Evolutionary conservation across 257 asterid genomes (phyloP).

Genomic region (Echites panduratus): DNA sequence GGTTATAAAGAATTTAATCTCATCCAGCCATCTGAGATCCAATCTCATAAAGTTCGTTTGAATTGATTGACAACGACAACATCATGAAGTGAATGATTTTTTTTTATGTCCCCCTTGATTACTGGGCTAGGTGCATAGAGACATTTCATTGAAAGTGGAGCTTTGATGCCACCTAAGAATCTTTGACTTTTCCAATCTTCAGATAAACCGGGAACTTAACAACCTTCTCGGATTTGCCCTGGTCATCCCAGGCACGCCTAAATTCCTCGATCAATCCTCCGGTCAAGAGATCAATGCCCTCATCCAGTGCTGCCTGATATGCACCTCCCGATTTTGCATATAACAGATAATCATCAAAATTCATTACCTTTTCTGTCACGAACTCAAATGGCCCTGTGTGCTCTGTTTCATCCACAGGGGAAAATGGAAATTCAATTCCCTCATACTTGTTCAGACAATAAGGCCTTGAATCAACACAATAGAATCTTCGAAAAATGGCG

Average conservation of each 20-base stretch:
- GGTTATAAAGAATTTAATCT: no score
- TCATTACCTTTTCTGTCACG: conserved; percentile 42
- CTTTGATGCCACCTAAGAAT: no score
- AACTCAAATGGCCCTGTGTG: conserved; percentile 57
- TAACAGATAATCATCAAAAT: conserved; percentile 41
- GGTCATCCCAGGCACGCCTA: conserved; percentile 53
- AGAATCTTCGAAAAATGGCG: conserved; percentile 27
- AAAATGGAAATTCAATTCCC: conserved; percentile 57
- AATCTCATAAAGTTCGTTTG: no score
- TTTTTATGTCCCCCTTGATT: no score
- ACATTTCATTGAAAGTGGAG: no score
- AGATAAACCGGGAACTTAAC: conserved; percentile 48
- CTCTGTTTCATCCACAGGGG: conserved; percentile 46
- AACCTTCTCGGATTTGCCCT: conserved; percentile 29
- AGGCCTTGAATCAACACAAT: conserved; percentile 24
- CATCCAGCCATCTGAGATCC: no score
- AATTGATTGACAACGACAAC: no score
- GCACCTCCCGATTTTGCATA: conserved; percentile 64
- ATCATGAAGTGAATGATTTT: no score
- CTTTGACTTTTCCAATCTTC: conserved; percentile 55
- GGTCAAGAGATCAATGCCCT: conserved; percentile 57
- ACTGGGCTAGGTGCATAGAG: no score
- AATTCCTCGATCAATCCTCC: conserved; percentile 39
- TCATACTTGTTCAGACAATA: conserved; percentile 43
- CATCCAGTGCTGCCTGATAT: conserved; percentile 55